phyloP scores from a whole-genome alignment of 73 alveolate species.

The Paramecium pentaurelia region DNA sequence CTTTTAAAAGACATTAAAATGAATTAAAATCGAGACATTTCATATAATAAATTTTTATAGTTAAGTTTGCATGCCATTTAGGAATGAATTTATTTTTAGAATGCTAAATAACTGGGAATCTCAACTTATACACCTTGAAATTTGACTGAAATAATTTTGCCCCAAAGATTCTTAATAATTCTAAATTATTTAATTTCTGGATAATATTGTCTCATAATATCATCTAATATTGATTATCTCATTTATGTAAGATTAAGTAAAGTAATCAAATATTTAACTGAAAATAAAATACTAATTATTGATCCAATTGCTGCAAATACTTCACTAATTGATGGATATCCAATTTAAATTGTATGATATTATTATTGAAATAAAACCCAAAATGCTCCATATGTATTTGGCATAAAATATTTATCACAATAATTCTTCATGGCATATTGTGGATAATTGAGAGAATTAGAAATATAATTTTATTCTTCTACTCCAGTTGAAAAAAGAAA shows the following conservation, averaged over 20 bases:
- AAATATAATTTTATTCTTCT: background rate
- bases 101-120: background rate
- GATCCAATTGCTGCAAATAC: slow-evolving; percentile 2
- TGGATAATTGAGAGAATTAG: background rate
- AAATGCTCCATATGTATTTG: background rate
- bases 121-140: background rate
- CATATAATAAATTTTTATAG: background rate
- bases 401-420: background rate
- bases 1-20: background rate
- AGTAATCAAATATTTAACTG: background rate
- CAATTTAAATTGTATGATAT: background rate
- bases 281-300: background rate
- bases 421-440: background rate
- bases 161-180: background rate
- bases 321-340: background rate
- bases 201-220: background rate
- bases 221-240: background rate
- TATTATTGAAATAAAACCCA: background rate
- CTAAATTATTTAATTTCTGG: background rate
- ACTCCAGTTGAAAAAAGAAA: background rate
- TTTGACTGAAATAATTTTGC: background rate
- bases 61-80: background rate
- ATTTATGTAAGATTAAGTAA: background rate
- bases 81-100: background rate
- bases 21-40: background rate